These are phyloP conservation scores for Hippophae tibetana DNA, from an alignment of 306 rosid species.

Conservation along the genomic window DNA sequence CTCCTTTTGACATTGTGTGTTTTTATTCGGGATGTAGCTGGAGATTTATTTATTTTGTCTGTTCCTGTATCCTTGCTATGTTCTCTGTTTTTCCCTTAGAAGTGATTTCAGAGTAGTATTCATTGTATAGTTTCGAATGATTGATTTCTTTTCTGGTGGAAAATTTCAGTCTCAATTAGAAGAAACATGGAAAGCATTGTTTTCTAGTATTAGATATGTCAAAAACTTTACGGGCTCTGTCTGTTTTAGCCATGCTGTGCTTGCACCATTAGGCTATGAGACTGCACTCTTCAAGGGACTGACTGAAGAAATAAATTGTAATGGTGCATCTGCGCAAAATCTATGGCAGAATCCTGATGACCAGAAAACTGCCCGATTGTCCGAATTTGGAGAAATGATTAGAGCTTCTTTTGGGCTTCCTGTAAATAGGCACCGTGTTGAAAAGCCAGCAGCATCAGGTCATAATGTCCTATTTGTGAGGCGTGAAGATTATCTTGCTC, in stretches of 20 bases:
- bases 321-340: constrained; percentile 59
- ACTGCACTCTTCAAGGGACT: constrained; percentile 80
- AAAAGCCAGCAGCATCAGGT: constrained; percentile 34
- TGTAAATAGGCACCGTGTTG: constrained; percentile 31
- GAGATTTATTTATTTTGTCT: not conserved
- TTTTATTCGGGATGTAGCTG: too few relatives aligned
- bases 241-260: constrained; percentile 80
- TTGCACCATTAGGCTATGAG: constrained; percentile 88
- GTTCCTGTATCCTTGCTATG: not conserved
- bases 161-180: constrained; percentile 62
- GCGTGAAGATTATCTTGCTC: constrained; percentile 90
- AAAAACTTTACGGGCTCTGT: constrained; percentile 73
- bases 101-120: not conserved
- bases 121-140: not conserved
- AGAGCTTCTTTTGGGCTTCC: constrained; percentile 68
- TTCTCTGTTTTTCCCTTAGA: not conserved
- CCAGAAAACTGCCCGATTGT: constrained; percentile 67
- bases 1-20: too few relatives aligned
- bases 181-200: constrained; percentile 86
- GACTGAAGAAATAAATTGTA: constrained; percentile 47
- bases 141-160: constrained; percentile 21
- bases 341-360: constrained; percentile 64
- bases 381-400: constrained; percentile 92
- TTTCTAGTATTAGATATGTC: constrained; percentile 73
- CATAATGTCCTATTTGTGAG: constrained; percentile 79